phyloP scores from a whole-genome alignment of 2,329 filamentous ascomycete genomes.

The Thielaviopsis musarum region DNA sequence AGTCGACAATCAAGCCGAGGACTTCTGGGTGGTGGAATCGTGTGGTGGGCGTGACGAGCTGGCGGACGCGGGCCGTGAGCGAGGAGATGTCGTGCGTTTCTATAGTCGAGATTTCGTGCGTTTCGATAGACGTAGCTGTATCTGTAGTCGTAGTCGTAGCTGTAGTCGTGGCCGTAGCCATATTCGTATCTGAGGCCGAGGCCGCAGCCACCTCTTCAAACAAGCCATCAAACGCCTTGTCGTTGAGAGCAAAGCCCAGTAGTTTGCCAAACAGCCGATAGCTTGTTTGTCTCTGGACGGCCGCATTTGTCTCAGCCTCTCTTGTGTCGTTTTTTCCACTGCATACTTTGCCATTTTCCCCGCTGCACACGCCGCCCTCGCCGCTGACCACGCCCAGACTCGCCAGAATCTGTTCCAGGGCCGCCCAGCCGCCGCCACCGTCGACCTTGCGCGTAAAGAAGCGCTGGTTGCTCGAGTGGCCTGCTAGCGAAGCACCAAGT shows the following conservation, averaged over 20 bases:
- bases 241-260: conserved; percentile 63
- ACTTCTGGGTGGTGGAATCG: conserved; percentile 45
- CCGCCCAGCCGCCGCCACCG: conserved; percentile 65
- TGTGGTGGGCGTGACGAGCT: conserved; percentile 33
- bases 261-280: conserved; percentile 69
- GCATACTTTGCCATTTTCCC: conserved; percentile 30
- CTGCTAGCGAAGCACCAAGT: conserved; percentile 56
- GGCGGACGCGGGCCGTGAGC: conserved; percentile 21
- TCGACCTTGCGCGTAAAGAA: conserved; percentile 69
- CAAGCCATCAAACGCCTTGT: conserved; percentile 54
- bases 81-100: not conserved
- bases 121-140: not conserved
- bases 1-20: conserved; percentile 41
- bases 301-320: not conserved
- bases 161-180: not conserved
- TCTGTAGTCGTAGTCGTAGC: not conserved
- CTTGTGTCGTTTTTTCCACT: not conserved
- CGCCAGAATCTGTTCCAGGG: conserved; percentile 55
- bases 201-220: conserved; percentile 34
- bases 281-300: conserved; percentile 20
- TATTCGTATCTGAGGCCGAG: not conserved
- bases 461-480: conserved; percentile 70
- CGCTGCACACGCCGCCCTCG: conserved; percentile 34
- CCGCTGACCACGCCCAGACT: conserved; percentile 42
- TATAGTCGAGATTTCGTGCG: no score